Base-by-base conservation (phyloP, 345 rosid genomes). In the Heritiera fomes region DNA sequence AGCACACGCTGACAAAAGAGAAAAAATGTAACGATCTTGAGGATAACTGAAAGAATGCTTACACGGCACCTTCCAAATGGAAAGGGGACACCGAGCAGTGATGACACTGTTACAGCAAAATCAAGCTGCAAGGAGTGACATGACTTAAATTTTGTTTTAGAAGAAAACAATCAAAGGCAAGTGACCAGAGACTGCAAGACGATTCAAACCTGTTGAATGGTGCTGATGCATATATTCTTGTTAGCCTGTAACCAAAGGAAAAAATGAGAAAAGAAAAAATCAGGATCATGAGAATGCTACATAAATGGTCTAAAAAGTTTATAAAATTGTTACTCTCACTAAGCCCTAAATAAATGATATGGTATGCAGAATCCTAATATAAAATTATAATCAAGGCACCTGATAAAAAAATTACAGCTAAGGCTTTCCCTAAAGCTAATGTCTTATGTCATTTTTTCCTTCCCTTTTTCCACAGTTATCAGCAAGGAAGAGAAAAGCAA, bases 11-110 rank as follows among this genome's bases (percentile, higher is more conserved):
- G 53, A 55, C 52, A 58, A 56, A 69, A 45, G 2, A 2, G 20
- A 28, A 45, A 45, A 67, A 30, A 60, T 52, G 73, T 45, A 40
- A 73, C 3, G 45, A 79, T 59, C 32, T 71, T 32, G 43, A 49
- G 43, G 9, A 38, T 9, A 61, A 79, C 71, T 71, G 77, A 87
- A 12, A 84, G 77, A 82, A 86, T 86, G 88, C 98, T 90, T 89
- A 93, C 91, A 88, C 86, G 85, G 90, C 90, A 95, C 98, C 98
- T 95, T 95, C 99, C 98, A 83, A 92, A 95, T 82, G 99, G 98
- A 88, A 87, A 87, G 12, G 99, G 95, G 73, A 95, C 84, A 78
- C 97, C 99, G 76, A 93, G 90, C 84, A 93, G 77, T 56, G 98
- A 97, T 74, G 98, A 93, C 73, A 91, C 82, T 7, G 98, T 95